phyloP scores from a whole-genome alignment of 2,329 filamentous ascomycete species.

The Cladophialophora psammophila region DNA sequence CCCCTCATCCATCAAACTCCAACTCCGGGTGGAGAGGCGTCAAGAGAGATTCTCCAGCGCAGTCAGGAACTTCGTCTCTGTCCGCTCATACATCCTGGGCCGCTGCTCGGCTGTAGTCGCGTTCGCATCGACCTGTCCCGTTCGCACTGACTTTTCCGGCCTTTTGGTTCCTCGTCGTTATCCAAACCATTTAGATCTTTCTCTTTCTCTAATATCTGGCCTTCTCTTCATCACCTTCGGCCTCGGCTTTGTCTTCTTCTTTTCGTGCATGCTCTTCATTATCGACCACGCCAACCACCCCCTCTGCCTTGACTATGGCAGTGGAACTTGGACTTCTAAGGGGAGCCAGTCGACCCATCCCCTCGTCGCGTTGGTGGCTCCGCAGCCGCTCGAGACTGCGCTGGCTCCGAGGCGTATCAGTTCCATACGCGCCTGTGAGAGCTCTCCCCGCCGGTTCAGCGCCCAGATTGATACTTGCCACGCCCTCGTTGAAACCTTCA shows the following conservation, averaged over 20 bases:
- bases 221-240: not conserved
- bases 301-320: conserved; percentile 37
- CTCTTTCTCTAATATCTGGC: not conserved
- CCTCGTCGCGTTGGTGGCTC: conserved; percentile 35
- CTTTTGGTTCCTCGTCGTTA: not conserved
- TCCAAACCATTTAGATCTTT: not conserved
- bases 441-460: not conserved
- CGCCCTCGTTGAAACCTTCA: conserved; percentile 16
- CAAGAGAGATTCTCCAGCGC: conserved; percentile 28
- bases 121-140: not conserved
- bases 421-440: conserved; percentile 15
- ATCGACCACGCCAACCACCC: conserved; percentile 34
- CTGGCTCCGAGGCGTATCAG: conserved; percentile 37
- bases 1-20: too few relatives aligned
- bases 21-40: not conserved
- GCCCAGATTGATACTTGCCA: not conserved
- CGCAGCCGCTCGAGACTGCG: conserved; percentile 38
- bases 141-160: not conserved
- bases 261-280: conserved; percentile 12
- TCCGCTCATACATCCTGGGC: conserved; percentile 33
- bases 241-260: not conserved
- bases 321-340: conserved; percentile 38
- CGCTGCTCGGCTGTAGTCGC: conserved; percentile 6
- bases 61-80: conserved; percentile 31
- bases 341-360: conserved; percentile 31